Percentiles rank a stretch among this genome's conserved stretches.
phyloP scores from a whole-genome alignment of 1,139 yeast genomes.

The Candida tetrigidarum region DNA sequence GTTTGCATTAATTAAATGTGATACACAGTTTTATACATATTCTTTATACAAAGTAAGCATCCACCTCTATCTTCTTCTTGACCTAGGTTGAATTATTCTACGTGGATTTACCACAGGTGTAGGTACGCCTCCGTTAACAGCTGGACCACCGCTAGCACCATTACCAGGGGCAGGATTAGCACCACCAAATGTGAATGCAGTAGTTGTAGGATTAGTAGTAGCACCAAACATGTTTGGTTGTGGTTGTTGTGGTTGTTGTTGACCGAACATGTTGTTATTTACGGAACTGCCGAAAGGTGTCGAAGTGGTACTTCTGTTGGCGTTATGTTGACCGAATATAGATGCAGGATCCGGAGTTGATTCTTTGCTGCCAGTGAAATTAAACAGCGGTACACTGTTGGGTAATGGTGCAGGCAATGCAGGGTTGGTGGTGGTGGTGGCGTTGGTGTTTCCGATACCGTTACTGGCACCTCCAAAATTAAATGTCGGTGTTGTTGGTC shows the following conservation, averaged over 20 bases:
- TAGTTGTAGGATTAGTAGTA: not conserved
- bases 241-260: slow-evolving; percentile 10
- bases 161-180: too few species aligned
- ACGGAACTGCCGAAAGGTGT: slow-evolving; percentile 10
- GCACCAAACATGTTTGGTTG: slow-evolving; percentile 12
- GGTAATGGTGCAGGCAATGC: slow-evolving; percentile 7
- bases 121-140: slow-evolving; percentile 6
- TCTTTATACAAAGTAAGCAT: not conserved
- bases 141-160: slow-evolving; percentile 6
- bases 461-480: slow-evolving; percentile 9
- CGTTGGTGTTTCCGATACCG: not conserved
- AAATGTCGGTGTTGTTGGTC: slow-evolving; percentile 15
- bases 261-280: slow-evolving; percentile 9
- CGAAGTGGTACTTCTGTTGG: slow-evolving; percentile 14
- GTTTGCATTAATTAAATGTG: not conserved
- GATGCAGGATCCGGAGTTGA: slow-evolving; percentile 34
- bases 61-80: slow-evolving; percentile 28
- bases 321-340: slow-evolving; percentile 21
- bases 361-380: slow-evolving; percentile 25
- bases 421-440: not conserved
- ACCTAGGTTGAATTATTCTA: slow-evolving; percentile 34
- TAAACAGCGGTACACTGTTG: slow-evolving; percentile 18
- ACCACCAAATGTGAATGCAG: slow-evolving; percentile 5
- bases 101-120: slow-evolving; percentile 25
- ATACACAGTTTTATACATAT: not conserved